Evolutionary conservation across 2,329 filamentous ascomycete genomes (phyloP).

Genomic region (Ceratocystiopsis sp.): DNA sequence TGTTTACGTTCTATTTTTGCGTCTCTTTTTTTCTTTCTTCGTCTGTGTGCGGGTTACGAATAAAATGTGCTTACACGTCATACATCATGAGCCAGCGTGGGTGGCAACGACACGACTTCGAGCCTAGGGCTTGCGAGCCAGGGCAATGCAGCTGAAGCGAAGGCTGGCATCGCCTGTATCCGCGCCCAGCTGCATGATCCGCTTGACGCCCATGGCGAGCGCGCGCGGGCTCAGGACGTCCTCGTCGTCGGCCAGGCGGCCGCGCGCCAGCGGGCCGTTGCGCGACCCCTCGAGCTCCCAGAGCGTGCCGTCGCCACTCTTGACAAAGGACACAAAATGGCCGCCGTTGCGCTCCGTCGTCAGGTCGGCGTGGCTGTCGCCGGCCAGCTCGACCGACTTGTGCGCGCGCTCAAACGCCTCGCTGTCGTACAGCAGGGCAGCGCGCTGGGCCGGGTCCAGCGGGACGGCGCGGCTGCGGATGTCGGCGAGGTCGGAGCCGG

Average conservation of each 20-base stretch:
- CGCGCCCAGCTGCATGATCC: neutral
- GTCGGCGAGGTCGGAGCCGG: conserved; percentile 36
- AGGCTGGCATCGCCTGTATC: neutral
- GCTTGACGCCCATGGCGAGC: conserved; percentile 25
- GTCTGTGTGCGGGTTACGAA: too few species aligned
- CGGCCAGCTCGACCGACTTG: conserved; percentile 47
- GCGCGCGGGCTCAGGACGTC: conserved; percentile 51
- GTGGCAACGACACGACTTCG: too few species aligned
- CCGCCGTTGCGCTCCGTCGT: conserved; percentile 42
- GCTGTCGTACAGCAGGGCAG: conserved; percentile 54
- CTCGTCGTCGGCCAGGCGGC: conserved; percentile 33
- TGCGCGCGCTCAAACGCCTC: conserved; percentile 56
- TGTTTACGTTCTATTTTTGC: too few species aligned
- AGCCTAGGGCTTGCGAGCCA: neutral
- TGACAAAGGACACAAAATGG: conserved; percentile 73
- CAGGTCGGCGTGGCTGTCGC: conserved; percentile 30
- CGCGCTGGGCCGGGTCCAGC: conserved; percentile 41
- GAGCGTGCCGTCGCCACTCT: conserved; percentile 42
- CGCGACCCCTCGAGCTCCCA: conserved; percentile 68
- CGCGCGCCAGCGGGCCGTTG: conserved; percentile 56
- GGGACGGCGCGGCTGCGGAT: conserved; percentile 46
- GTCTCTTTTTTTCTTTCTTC: too few species aligned
- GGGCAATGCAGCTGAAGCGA: neutral
- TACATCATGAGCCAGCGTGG: too few species aligned
- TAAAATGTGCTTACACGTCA: too few species aligned